phyloP scores from a whole-genome alignment of 2,329 filamentous ascomycete species.

The Coniochaeta sp. region DNA sequence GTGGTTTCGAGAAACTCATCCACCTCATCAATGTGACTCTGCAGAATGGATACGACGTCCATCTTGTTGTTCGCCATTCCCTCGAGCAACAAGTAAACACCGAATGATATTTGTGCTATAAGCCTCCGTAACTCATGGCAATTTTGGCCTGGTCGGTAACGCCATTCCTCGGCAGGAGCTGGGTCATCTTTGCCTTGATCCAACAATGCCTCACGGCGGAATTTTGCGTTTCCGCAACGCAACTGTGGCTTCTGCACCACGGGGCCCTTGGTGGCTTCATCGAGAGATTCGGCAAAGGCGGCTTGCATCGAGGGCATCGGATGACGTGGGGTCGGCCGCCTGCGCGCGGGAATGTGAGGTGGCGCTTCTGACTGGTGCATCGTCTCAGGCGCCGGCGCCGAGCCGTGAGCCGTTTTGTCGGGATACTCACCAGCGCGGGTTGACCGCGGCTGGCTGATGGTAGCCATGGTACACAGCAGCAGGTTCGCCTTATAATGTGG shows the following conservation, averaged over 20 bases:
- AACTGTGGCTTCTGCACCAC: slow-evolving; percentile 42
- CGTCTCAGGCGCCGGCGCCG: not conserved
- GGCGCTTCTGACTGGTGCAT: not conserved
- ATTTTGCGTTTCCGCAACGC: slow-evolving; percentile 48
- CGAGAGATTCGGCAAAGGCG: slow-evolving; percentile 75
- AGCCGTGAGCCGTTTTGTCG: not conserved
- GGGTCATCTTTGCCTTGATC: slow-evolving; percentile 61
- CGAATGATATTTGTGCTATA: slow-evolving; percentile 87
- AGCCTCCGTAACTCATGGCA: slow-evolving; percentile 88
- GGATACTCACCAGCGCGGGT: not conserved
- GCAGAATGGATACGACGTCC: slow-evolving; percentile 82
- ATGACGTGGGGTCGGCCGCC: slow-evolving; percentile 39
- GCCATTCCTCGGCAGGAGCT: slow-evolving; percentile 69
- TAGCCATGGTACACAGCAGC: not conserved
- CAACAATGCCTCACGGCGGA: slow-evolving; percentile 59
- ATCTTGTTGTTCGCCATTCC: slow-evolving; percentile 81
- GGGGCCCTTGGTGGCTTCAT: slow-evolving; percentile 55
- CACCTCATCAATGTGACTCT: slow-evolving; percentile 88
- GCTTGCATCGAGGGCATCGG: slow-evolving; percentile 71
- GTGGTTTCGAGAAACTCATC: slow-evolving; percentile 85
- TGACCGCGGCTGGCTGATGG: not conserved
- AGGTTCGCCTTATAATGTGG: not conserved
- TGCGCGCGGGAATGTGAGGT: slow-evolving; percentile 2
- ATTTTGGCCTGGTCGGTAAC: slow-evolving; percentile 64
- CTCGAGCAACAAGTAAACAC: slow-evolving; percentile 79